Evolutionary conservation across 441 rosid genomes (phyloP).

Genomic region (Iberis amara): DNA sequence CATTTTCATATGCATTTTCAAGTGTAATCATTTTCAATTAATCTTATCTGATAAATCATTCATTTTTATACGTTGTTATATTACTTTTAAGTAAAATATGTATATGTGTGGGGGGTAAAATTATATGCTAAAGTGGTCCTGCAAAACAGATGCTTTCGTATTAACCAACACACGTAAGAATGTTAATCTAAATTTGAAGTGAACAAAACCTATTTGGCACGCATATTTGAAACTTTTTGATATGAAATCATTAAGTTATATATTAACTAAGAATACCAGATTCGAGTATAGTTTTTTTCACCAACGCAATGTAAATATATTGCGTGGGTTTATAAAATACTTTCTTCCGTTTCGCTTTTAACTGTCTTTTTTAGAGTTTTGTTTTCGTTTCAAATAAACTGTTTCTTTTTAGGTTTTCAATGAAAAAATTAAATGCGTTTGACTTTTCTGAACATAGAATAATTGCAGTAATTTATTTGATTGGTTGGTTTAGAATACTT

Average conservation of each 20-base stretch:
- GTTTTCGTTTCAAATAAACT: no score
- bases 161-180: conserved; percentile 26
- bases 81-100: conserved; percentile 21
- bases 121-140: conserved; percentile 31
- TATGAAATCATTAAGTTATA: background rate
- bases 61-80: conserved; percentile 11
- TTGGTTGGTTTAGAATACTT: no score
- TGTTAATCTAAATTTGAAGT: conserved; percentile 13
- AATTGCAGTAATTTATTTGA: no score
- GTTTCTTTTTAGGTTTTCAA: no score
- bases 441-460: no score
- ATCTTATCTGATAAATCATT: conserved; percentile 24
- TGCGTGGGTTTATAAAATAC: no score
- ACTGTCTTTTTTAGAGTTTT: no score
- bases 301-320: no score
- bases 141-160: conserved; percentile 23
- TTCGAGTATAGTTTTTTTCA: no score
- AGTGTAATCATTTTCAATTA: conserved; percentile 26
- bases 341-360: no score
- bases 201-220: conserved; percentile 16
- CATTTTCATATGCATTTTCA: conserved; percentile 22
- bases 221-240: conserved; percentile 18
- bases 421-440: no score
- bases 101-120: conserved; percentile 3
- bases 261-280: no score